Conservation (phyloP, 768 basidiomycete species). For the Tylopilus sp. region DNA sequence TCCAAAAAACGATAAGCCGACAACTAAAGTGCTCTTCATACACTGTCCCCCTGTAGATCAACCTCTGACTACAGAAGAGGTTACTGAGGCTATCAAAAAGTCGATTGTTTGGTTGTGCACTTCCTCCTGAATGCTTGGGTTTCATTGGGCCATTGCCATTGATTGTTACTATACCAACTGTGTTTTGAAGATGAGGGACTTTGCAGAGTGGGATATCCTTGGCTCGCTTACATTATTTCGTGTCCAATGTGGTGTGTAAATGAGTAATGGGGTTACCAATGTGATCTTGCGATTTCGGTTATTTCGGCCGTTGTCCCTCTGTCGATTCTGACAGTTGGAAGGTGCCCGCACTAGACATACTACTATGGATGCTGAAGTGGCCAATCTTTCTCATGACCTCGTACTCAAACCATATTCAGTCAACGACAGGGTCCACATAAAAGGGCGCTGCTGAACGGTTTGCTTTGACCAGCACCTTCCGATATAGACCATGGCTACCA, state of each 20-base stretch:
- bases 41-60: constrained; percentile 69
- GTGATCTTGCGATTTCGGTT: constrained; percentile 4
- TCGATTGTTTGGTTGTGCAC: constrained; percentile 59
- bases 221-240: constrained; percentile 1
- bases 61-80: constrained; percentile 61
- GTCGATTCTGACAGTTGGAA: not conserved
- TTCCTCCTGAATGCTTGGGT: constrained; percentile 13
- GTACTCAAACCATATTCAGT: not conserved
- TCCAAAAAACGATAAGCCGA: constrained; percentile 31
- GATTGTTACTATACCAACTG: constrained; percentile 15
- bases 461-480: not conserved
- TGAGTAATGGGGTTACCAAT: not conserved
- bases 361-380: not conserved
- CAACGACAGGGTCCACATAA: constrained; percentile 4
- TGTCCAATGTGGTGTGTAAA: not conserved
- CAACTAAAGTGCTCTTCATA: constrained; percentile 55
- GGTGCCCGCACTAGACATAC: not conserved
- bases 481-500: constrained; percentile 33
- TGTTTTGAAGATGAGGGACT: constrained; percentile 18
- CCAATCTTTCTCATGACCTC: constrained; percentile 10
- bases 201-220: constrained; percentile 17
- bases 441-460: constrained; percentile 1
- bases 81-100: constrained; percentile 60
- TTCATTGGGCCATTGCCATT: not conserved
- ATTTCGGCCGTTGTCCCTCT: constrained; percentile 9